These are phyloP conservation scores for Pichia sp. DNA, from an alignment of 1,139 yeast species.

Conservation along the genomic window DNA sequence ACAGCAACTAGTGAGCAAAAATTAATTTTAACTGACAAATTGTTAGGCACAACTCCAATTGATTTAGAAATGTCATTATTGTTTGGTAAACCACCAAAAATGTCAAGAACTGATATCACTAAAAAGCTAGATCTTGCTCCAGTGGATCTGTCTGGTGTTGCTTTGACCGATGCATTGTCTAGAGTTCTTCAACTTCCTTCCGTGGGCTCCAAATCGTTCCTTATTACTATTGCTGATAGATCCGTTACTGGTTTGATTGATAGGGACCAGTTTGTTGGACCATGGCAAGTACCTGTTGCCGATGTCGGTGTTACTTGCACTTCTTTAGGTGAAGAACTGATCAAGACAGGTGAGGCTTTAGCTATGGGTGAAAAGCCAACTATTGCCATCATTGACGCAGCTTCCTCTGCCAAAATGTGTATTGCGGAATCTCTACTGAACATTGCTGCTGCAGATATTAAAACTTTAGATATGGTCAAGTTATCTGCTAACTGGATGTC, in stretches of 20 bases:
- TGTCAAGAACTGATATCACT: constrained; percentile 75
- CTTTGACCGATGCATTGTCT: constrained; percentile 56
- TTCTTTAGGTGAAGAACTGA: constrained; percentile 69
- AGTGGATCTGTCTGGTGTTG: constrained; percentile 32
- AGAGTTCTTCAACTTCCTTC: constrained; percentile 88
- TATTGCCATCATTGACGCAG: constrained; percentile 83
- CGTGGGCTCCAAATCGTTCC: constrained; percentile 91
- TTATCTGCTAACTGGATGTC: constrained; percentile 99
- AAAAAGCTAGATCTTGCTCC: constrained; percentile 56
- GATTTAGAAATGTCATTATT: constrained; percentile 95
- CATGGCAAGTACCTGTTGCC: constrained; percentile 99
- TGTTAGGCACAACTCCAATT: constrained; percentile 77
- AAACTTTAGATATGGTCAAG: constrained; percentile 69
- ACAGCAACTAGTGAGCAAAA: constrained; percentile 85
- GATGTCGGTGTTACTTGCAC: constrained; percentile 97
- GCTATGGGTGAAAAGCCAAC: constrained; percentile 97
- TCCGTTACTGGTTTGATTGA: constrained; percentile 94
- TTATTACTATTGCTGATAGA: constrained; percentile 96
- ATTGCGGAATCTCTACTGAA: constrained; percentile 94
- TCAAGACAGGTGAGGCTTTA: constrained; percentile 88
- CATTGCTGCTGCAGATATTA: constrained; percentile 84
- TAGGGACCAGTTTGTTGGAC: constrained; percentile 98
- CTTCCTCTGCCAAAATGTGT: constrained; percentile 94
- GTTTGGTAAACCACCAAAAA: constrained; percentile 95
- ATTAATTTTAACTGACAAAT: constrained; percentile 73